Evolutionary conservation across 2,329 filamentous ascomycete genomes (phyloP).

Genomic region (Scleromitrula shiraiana): DNA sequence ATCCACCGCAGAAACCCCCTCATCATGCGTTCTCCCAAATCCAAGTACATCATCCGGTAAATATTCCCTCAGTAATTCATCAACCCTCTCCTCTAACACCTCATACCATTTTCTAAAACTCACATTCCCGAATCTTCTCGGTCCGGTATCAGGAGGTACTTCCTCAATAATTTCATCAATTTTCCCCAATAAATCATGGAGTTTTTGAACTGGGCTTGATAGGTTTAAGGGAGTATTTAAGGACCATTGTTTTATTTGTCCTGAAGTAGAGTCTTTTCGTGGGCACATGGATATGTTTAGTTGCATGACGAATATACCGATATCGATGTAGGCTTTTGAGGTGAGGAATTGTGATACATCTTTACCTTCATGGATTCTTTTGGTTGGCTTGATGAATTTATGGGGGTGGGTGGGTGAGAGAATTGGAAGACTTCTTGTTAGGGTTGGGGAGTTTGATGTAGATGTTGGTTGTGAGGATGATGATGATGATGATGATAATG

Average conservation of each 20-base stretch:
- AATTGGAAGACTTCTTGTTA: slow-evolving; percentile 13
- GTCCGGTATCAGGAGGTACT: slow-evolving; percentile 76
- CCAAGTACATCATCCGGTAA: slow-evolving; percentile 41
- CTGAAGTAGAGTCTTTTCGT: slow-evolving; percentile 38
- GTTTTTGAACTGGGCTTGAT: slow-evolving; percentile 43
- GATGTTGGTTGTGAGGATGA: not conserved
- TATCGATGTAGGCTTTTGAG: slow-evolving; percentile 77
- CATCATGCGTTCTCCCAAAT: slow-evolving; percentile 16
- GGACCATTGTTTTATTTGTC: slow-evolving; percentile 43
- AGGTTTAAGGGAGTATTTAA: slow-evolving; percentile 35
- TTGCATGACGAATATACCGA: slow-evolving; percentile 81
- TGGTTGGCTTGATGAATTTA: slow-evolving; percentile 60
- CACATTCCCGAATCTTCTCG: slow-evolving; percentile 83
- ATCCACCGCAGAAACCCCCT: slow-evolving; percentile 41
- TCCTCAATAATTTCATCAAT: slow-evolving; percentile 64
- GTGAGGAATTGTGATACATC: slow-evolving; percentile 76
- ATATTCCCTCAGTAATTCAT: slow-evolving; percentile 47
- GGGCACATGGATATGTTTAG: slow-evolving; percentile 84
- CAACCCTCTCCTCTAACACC: slow-evolving; percentile 53
- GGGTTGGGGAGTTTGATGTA: not conserved
- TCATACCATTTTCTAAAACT: slow-evolving; percentile 81
- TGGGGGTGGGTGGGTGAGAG: slow-evolving; percentile 43
- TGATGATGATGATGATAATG: too few relatives aligned
- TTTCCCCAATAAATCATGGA: slow-evolving; percentile 58
- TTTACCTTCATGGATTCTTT: slow-evolving; percentile 75